Evolutionary conservation across 257 asterid genomes (phyloP), one percentile per base, ranked within the genome.

Genomic region (Nicotiana noctiflora): DNA sequence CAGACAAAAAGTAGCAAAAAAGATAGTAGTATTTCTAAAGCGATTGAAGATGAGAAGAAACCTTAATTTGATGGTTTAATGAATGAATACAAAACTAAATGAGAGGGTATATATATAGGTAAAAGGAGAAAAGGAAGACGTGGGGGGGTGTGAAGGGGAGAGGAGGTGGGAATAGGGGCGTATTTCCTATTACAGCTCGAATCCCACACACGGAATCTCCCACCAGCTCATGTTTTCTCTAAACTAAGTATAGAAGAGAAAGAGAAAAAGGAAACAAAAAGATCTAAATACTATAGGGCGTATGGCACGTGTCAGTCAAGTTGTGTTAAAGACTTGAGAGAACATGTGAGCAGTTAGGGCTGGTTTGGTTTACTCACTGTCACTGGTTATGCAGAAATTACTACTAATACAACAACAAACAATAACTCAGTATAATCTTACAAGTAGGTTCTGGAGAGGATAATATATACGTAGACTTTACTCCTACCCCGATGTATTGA

Each of bases 181-280:
- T 49, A 82, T 86, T 84, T 84, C 82, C 87, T 81, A 65, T 84
- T 91, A 89, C 93, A 91, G 93, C 96, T 91, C 87, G 87, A 87
- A 56, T 82, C 86, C 89, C 92, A 82, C 86, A 89, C 91, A 87
- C 86, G 90, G 90, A 90, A 91, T 87, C 91, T 85, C 87, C 76
- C 84, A 85, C 88, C 92, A 91, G 96, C 96, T 90, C 91, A 91
- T 87, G 84, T 49, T 82, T 77, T 66, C 63, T 44, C 63, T 44
- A 60, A 83, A 78, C 74, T 64, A 56, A 81, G 2, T 2, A 57
- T 9, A 56, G 66, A 80, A 25, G 78, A 18, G 75, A 65, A 75
- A 83, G 77, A 79, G 82, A 32, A 19, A 66, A 70, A 8, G 67
- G 31, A 77, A 40, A 53, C 21, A 25, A 66, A 79, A 52, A 79